Conservation (phyloP, 352 stramenopile species). For the Pythium aquatile region DNA sequence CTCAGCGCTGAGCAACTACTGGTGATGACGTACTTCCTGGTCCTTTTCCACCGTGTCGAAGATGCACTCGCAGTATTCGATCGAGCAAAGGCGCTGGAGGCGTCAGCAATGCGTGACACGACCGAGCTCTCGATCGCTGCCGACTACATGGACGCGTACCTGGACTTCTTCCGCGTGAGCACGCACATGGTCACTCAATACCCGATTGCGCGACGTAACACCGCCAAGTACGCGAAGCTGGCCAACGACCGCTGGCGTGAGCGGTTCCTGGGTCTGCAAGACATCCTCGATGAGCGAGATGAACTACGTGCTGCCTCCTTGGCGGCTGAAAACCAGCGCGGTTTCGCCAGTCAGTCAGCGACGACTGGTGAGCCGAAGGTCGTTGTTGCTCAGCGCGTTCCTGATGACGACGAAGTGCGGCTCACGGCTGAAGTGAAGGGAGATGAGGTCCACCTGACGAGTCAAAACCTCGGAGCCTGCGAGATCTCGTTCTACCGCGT, state of each 20-base stretch:
- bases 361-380: too few species aligned
- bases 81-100: conserved; percentile 19
- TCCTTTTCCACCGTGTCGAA: conserved; percentile 42
- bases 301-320: conserved; percentile 16
- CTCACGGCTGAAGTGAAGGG: conserved; percentile 31
- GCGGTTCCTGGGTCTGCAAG: conserved; percentile 41
- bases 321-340: too few species aligned
- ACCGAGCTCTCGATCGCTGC: conserved; percentile 43
- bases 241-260: conserved; percentile 44
- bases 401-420: conserved; percentile 17
- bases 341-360: too few species aligned
- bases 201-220: conserved; percentile 33
- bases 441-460: conserved; percentile 29
- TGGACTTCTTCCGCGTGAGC: conserved; percentile 48
- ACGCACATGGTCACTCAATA: conserved; percentile 27
- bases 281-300: conserved; percentile 49
- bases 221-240: conserved; percentile 37
- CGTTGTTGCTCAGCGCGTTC: not conserved
- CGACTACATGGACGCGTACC: conserved; percentile 59
- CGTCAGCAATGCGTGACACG: not conserved
- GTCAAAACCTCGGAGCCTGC: conserved; percentile 33
- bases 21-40: conserved; percentile 44
- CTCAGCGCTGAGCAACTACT: conserved; percentile 36
- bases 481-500: conserved; percentile 59
- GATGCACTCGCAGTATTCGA: conserved; percentile 37